Evolutionary conservation across 2,329 filamentous ascomycete species (phyloP), one percentile per base, ranked within the genome.

Genomic region (Nemania serpens): DNA sequence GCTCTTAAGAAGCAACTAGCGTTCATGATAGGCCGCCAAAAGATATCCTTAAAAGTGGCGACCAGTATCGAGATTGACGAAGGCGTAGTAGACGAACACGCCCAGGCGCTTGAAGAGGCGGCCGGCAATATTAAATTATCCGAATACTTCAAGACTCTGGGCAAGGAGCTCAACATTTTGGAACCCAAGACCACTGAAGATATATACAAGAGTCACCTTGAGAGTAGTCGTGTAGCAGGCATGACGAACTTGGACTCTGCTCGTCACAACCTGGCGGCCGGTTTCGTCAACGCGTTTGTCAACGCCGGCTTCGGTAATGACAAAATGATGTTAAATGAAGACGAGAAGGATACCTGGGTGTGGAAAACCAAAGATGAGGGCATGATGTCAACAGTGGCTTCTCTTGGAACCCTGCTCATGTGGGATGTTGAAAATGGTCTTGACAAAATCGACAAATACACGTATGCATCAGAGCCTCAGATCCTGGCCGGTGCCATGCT

Each of bases 281-380:
- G 90, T 3, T 98, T 99, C 69, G 96, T 99, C 66, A 99, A 99
- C 73, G 91, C 91, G 0, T 98, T 99, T 71, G 93, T 95, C 64
- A 99, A 99, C 69, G 93, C 95, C 55, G 95, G 95, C 34, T 99
- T 93, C 70, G 91, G 93, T 45, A 91, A 93, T 59, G 95, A 99
- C 77, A 98, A 97, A 82, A 90, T 99, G 86, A 97, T 99, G 94
- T 82, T 98, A 59, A 89, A 92, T 43, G 90, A 95, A 18, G 89
- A 91, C 61, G 89, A 93, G 65, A 96, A 96, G 80, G 88, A 90
- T 70, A 91, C 90, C 65, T 99, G 95, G 94, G 91, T 99, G 4
- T 99, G 93, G 92, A 99, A 98, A 82, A 98, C 96, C 18, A 99
- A 99, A 78, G 93, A 96, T 43, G 93, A 97, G 71, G 95, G 95